Evolutionary conservation across 179 eudicot species (phyloP), one percentile per base, ranked within the genome.

Genomic region (Corrigiola litoralis): DNA sequence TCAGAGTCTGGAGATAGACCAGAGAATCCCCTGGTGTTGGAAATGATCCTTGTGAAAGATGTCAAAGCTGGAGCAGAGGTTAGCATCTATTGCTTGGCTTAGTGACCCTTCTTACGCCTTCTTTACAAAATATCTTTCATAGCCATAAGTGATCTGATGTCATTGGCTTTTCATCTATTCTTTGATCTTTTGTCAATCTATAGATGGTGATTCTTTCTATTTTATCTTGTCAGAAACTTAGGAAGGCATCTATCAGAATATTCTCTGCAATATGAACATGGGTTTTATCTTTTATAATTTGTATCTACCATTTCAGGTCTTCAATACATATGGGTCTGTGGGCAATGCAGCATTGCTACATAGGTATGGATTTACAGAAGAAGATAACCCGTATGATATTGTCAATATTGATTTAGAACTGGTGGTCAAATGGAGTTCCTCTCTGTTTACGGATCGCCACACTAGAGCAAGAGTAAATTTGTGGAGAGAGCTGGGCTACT

Each of bases 281-380:
- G n/a, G n/a, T n/a, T n/a, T n/a, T n/a, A n/a, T 50, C 45, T 41
- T 31, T 38, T 58, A 32, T 36, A 38, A 44, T 11, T 18, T 63
- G 7, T 48, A 27, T 40, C 27, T 12, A 25, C n/a, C 41, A n/a
- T 77, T 77, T 61, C 81, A 92, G 96, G 97, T 94, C 28, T 90
- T 86, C 77, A 94, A 94, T 72, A 94, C 99, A 32, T 94, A 94
- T 70, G 97, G 97, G 46, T 74, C 48, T 17, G 66, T 86, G 70
- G 97, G 99, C 29, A 94, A 94, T 81, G 99, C 99, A 46, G 97
- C 97, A 40, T 80, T 94, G 77, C 85, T 90, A 23, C 97, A 88
- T 60, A 77, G 99, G 74, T 94, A 94, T 57, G 99, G 99, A 61
- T 94, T 94, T 71, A 85, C 99, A 50, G 99, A 94, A 69, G 72